Evolutionary conservation across 768 basidiomycete genomes (phyloP), one percentile per base, ranked within the genome.

Genomic region (Lentinula sp.): DNA sequence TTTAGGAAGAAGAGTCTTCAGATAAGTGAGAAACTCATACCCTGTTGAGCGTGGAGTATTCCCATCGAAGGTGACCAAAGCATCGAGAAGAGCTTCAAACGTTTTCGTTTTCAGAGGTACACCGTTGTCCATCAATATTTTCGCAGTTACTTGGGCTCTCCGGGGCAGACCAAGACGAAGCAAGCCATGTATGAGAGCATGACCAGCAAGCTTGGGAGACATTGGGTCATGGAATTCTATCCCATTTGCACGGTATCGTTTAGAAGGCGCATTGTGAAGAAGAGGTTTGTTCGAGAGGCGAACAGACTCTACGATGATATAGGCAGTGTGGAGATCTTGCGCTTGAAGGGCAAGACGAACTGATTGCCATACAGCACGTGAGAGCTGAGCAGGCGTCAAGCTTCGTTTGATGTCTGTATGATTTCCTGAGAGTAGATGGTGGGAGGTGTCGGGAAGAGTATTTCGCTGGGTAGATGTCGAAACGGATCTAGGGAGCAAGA

Each of bases 171-270:
- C 81, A 6, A 72, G 63, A 54, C 86, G 84, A 21, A 91, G 67
- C 42, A 90, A 76, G 34, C 80, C 78, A 54, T 93, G 90, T 9
- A 92, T 64, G 43, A 92, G 75, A 31, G 78, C 74, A 65, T 92
- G 89, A 0, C 83, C 80, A 16, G 85, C 72, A 3, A 91, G 74
- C 21, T 83, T 84, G 2, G 83, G 80, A 28, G 89, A 81, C 9
- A 88, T 72, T 0, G 77, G 70, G 39, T 70, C 73, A 52, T 77
- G 76, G 63, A 87, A 84, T 15, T 78, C 70, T 57, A 84, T 74
- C 1, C 74, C 70, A 37, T 11, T 49, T 11, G 35, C 48, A 11
- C n/a, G 48, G 18, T 35, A 32, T 16, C 23, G 35, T 40, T 52
- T 50, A 11, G 59, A 52, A 42, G 59, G 48, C 3, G 15, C 10